Percentiles rank a stretch among this genome's conserved stretches.
Conservation (phyloP, 164 flowering plant species). For the Macadamia tetraphylla region DNA sequence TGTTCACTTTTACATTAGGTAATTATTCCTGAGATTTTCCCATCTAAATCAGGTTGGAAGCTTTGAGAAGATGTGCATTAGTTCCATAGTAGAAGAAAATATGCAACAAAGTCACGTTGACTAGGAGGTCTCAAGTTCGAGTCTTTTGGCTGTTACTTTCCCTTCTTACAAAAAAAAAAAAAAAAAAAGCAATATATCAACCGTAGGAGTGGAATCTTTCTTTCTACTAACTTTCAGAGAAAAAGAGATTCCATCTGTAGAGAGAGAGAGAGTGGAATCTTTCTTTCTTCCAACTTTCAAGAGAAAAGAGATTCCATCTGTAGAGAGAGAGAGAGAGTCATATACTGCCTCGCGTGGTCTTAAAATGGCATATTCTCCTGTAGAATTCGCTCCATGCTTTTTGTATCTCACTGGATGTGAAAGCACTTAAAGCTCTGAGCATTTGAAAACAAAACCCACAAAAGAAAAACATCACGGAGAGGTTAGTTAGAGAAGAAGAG, state of each 20-base stretch:
- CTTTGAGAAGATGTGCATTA: too few relatives aligned
- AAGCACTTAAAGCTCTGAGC: not conserved
- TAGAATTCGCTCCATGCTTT: not conserved
- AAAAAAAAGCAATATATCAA: not conserved
- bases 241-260: not conserved
- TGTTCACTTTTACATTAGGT: too few relatives aligned
- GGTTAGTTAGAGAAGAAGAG: not conserved
- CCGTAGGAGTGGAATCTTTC: not conserved
- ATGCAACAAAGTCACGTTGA: too few relatives aligned
- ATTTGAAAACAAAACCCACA: not conserved
- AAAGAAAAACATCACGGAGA: not conserved
- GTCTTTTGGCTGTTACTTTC: too few relatives aligned
- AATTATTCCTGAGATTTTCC: too few relatives aligned
- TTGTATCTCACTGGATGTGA: not conserved
- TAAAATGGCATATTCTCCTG: not conserved
- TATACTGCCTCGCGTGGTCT: not conserved
- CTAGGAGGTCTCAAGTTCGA: too few relatives aligned
- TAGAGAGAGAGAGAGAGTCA: not conserved
- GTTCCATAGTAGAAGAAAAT: too few relatives aligned
- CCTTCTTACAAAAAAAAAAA: too few relatives aligned
- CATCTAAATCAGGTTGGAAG: too few relatives aligned
- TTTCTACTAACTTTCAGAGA: not conserved
- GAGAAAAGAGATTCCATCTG: not conserved
- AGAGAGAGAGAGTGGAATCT: not conserved
- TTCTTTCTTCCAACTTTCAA: not conserved